Conservation (phyloP, 768 basidiomycete species). For the Kwoniella shandongensis region DNA sequence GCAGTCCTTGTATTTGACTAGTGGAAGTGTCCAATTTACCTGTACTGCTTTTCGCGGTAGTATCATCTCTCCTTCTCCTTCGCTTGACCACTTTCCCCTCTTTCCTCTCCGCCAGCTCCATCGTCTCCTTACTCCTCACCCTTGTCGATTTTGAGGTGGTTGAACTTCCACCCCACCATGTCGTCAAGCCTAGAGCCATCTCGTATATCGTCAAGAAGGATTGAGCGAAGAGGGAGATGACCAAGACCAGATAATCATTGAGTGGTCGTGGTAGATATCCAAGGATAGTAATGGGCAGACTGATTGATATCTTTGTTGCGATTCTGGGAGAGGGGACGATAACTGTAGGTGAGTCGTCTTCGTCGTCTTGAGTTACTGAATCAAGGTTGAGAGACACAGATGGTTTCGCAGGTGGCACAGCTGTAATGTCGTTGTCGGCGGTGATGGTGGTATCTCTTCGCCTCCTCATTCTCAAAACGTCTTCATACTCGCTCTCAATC, state of each 20-base stretch:
- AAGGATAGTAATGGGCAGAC: neutral
- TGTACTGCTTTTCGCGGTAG: neutral
- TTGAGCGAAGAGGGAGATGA: conserved; percentile 3
- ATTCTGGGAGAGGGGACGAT: too few species aligned
- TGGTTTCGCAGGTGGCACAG: neutral
- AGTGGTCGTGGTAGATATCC: neutral
- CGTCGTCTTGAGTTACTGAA: neutral
- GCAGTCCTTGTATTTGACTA: neutral
- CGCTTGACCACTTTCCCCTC: neutral
- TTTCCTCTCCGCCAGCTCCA: conserved; percentile 7
- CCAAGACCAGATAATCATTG: neutral
- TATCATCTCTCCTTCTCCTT: conserved; percentile 8
- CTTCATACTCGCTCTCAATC: too few species aligned
- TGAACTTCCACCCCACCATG: neutral
- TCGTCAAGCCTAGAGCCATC: neutral
- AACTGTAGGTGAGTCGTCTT: neutral
- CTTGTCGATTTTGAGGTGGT: neutral
- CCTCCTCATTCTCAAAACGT: neutral
- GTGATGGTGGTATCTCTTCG: neutral
- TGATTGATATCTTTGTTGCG: neutral
- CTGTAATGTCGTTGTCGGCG: neutral
- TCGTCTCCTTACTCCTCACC: neutral
- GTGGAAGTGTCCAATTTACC: neutral
- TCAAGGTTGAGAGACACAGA: neutral
- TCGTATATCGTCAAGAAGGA: neutral